Base-by-base conservation (phyloP, 176 grass and related monocot genomes). In the Tillandsia leiboldiana region DNA sequence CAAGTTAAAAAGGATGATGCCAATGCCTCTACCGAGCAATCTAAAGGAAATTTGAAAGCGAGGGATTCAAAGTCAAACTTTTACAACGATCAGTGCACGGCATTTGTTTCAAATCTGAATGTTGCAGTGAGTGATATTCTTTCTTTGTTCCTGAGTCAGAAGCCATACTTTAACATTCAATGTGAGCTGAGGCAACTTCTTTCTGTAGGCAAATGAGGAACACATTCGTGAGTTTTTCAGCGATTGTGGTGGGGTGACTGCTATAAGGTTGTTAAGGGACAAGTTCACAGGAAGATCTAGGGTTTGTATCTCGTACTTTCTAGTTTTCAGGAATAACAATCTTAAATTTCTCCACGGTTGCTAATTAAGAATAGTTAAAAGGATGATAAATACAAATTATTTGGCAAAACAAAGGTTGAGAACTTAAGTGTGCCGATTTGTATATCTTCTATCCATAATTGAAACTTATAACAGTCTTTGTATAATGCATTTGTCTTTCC, bases 81-180 rank as follows among this genome's bases (percentile, higher is more conserved):
- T 27, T 93, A 86, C 58, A 80, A 68, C 57, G 94, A 99, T 71
- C 71, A 84, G 29, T 99, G 89, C 80, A 99, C 94, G 13, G 80
- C 67, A 67, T 99, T 85, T 74, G 49, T 99, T 73, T 99, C 94
- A 57, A 90, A 90, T 63, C 78, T 99, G 72, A 85, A 92, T 76
- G 65, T 87, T 53, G 76, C 74, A 62, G 83, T 71, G 77, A 64
- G 81, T 65, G 11, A 58, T 24, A 69, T 15, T 50, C 48, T 73
- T 66, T 65, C 69, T 74, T 83, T 70, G 53, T 48, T 69, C 52
- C 73, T 28, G 48, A 66, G 51, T 23, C 81, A 13, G 5, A 47
- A 71, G 10, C 70, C 64, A 12, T 71, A 68, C 50, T 82, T 64
- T n/a, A 69, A 47, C 49, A 85, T 58, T 74, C 53, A 81, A 27